phyloP scores from a whole-genome alignment of 306 rosid species.

The Cucurbita maxima region DNA sequence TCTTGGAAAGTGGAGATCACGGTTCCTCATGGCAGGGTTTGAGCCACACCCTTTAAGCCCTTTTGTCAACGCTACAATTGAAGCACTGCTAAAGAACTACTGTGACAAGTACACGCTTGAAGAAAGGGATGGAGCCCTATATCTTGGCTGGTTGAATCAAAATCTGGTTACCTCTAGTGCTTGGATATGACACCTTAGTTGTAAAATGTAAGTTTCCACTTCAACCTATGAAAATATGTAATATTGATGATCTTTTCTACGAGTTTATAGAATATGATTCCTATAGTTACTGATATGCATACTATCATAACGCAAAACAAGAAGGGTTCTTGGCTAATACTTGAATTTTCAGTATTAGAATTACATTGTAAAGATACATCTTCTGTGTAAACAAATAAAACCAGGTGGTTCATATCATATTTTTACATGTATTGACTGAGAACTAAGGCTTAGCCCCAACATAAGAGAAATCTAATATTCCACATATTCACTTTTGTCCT shows the following conservation, averaged over 20 bases:
- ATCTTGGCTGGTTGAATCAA: slow-evolving; percentile 68
- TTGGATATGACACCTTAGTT: slow-evolving; percentile 40
- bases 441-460: neutral
- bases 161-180: slow-evolving; percentile 55
- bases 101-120: slow-evolving; percentile 54
- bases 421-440: slow-evolving; percentile 7
- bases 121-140: slow-evolving; percentile 60
- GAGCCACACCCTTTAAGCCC: slow-evolving; percentile 57
- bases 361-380: neutral
- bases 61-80: slow-evolving; percentile 44
- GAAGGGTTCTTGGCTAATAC: slow-evolving; percentile 1
- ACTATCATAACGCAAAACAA: neutral
- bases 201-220: neutral
- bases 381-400: slow-evolving; percentile 5
- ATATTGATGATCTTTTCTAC: neutral
- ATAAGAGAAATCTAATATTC: neutral
- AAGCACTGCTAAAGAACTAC: slow-evolving; percentile 48
- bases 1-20: slow-evolving; percentile 58
- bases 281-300: neutral
- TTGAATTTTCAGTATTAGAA: slow-evolving; percentile 3
- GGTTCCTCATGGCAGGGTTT: slow-evolving; percentile 68
- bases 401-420: slow-evolving; percentile 2
- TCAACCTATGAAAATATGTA: neutral
- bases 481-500: slow-evolving; percentile 17
- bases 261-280: neutral